These are phyloP conservation scores for Coprinopsis cinerea DNA, from an alignment of 768 basidiomycete genomes.

Conservation along the genomic window DNA sequence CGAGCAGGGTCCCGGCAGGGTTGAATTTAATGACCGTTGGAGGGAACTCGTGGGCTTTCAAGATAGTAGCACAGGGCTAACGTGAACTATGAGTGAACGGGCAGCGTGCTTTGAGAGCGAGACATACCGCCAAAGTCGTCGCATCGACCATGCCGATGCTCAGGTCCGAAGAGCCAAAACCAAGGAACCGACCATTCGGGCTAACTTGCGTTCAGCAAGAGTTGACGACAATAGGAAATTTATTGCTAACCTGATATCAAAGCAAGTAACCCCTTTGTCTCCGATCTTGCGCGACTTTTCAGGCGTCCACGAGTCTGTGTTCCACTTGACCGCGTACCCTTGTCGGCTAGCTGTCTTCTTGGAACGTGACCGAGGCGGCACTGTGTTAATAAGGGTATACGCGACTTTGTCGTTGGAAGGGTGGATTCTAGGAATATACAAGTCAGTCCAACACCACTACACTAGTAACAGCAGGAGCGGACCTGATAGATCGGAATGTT, in stretches of 20 bases:
- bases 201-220: conserved; percentile 40
- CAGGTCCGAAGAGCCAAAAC: conserved; percentile 83
- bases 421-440: no score
- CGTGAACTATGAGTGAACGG: conserved; percentile 1
- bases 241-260: conserved; percentile 72
- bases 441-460: no score
- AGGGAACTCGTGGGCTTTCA: conserved; percentile 94
- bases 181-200: conserved; percentile 73
- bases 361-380: conserved; percentile 50
- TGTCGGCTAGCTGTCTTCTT: conserved; percentile 50
- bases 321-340: conserved; percentile 71
- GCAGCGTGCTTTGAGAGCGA: neutral
- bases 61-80: conserved; percentile 83
- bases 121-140: conserved; percentile 59
- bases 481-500: conserved; percentile 65
- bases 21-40: conserved; percentile 88
- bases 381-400: conserved; percentile 70
- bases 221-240: neutral
- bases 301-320: conserved; percentile 60
- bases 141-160: conserved; percentile 83
- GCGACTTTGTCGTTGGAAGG: conserved; percentile 45
- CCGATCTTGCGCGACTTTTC: conserved; percentile 66
- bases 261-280: conserved; percentile 77
- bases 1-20: conserved; percentile 69
- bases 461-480: conserved; percentile 7